A percentile compares a stretch with the other conserved stretches of the same genome.
Conservation (phyloP, 352 stramenopile genomes). For the Phytopythium boreale region DNA sequence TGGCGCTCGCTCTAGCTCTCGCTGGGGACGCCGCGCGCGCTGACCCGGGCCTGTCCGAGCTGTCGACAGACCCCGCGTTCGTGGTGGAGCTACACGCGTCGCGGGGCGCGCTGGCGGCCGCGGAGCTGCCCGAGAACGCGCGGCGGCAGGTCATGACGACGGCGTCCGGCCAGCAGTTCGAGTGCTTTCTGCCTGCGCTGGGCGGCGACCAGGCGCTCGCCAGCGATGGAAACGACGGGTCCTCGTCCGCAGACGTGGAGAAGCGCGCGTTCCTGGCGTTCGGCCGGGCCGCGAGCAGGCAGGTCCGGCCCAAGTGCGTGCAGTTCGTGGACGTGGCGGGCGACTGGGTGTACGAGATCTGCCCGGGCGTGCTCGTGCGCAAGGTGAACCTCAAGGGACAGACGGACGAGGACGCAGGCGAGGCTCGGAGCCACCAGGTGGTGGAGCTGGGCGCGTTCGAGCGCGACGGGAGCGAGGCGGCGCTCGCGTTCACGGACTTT, state of each 20-base stretch:
- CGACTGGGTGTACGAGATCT: slow-evolving; percentile 70
- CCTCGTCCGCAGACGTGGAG: not conserved
- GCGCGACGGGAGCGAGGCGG: slow-evolving; percentile 24
- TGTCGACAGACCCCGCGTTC: slow-evolving; percentile 39
- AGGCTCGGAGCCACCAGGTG: slow-evolving; percentile 19
- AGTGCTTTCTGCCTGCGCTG: slow-evolving; percentile 65
- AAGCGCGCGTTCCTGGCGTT: slow-evolving; percentile 40
- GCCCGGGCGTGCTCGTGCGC: slow-evolving; percentile 47
- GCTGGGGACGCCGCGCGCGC: not conserved
- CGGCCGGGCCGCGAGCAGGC: slow-evolving; percentile 43
- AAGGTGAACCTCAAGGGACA: slow-evolving; percentile 32
- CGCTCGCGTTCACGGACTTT: slow-evolving; percentile 47
- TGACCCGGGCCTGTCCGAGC: not conserved
- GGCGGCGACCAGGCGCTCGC: not conserved
- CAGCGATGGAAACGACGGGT: not conserved
- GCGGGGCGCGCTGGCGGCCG: slow-evolving; percentile 28
- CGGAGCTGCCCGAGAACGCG: slow-evolving; percentile 12
- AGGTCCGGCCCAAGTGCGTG: slow-evolving; percentile 62
- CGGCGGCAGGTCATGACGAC: slow-evolving; percentile 63
- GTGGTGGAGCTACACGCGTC: slow-evolving; percentile 67
- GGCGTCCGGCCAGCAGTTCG: slow-evolving; percentile 58
- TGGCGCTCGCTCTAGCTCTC: not conserved
- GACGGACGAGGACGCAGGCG: not conserved
- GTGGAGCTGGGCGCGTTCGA: slow-evolving; percentile 38
- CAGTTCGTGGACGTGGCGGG: slow-evolving; percentile 49